Evolutionary conservation across 805 yeast species (phyloP).

Genomic region (Starmerella ratchasimensis): DNA sequence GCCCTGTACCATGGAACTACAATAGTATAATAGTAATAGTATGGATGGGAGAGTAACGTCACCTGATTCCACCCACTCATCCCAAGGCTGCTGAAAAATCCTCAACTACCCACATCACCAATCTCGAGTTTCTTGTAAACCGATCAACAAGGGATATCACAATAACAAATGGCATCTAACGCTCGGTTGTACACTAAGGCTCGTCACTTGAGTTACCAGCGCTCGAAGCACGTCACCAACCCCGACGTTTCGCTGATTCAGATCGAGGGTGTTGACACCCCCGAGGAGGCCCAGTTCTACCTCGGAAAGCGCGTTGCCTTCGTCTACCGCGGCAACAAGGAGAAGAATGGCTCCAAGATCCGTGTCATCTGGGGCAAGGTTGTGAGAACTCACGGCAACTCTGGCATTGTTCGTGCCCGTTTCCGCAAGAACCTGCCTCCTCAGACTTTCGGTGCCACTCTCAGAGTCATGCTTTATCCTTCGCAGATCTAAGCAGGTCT

Average conservation of each 20-base stretch:
- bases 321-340: conserved; percentile 98
- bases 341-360: conserved; percentile 96
- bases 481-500: conserved; percentile 75
- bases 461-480: conserved; percentile 99
- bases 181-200: conserved; percentile 87
- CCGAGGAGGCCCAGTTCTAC: conserved; percentile 97
- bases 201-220: conserved; percentile 99
- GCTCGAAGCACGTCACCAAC: conserved; percentile 96
- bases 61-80: conserved; percentile 16
- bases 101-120: conserved; percentile 10
- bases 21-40: no score
- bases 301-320: conserved; percentile 98
- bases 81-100: conserved; percentile 16
- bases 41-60: no score
- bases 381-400: conserved; percentile 97
- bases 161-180: conserved; percentile 22
- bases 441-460: conserved; percentile 98
- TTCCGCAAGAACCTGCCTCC: conserved; percentile 99
- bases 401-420: conserved; percentile 96
- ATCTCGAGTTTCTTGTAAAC: conserved; percentile 4
- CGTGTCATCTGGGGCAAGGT: conserved; percentile 99
- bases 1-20: no score
- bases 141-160: conserved; percentile 10
- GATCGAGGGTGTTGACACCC: conserved; percentile 86
- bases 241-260: conserved; percentile 94